phyloP scores from a whole-genome alignment of 2,329 filamentous ascomycete genomes.

The Fusarium sp. region DNA sequence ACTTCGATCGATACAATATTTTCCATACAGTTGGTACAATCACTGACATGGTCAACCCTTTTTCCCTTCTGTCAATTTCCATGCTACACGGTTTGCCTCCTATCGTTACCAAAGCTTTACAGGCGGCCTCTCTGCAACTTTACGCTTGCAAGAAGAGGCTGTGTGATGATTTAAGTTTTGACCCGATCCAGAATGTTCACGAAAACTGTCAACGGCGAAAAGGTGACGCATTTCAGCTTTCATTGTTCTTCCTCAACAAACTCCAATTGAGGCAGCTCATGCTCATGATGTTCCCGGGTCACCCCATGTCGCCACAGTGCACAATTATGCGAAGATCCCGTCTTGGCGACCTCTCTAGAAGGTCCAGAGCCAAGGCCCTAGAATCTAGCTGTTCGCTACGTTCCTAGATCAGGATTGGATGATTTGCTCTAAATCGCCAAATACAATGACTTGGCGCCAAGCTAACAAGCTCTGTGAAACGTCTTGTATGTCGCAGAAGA shows the following conservation, averaged over 20 bases:
- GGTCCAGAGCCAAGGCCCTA: slow-evolving; percentile 33
- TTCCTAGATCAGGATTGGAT: slow-evolving; percentile 2
- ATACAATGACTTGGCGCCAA: slow-evolving; percentile 35
- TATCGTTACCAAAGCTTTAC: neutral
- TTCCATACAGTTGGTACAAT: neutral
- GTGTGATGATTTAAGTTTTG: slow-evolving; percentile 23
- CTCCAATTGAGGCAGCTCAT: slow-evolving; percentile 13
- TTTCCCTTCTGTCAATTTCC: neutral
- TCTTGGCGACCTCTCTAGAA: slow-evolving; percentile 32
- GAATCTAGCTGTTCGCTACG: slow-evolving; percentile 7
- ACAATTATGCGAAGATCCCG: slow-evolving; percentile 12
- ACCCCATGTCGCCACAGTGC: slow-evolving; percentile 28
- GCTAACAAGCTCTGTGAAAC: slow-evolving; percentile 14
- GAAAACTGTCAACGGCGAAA: neutral
- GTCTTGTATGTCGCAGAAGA: slow-evolving; percentile 4
- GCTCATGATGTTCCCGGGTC: neutral
- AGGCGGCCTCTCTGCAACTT: slow-evolving; percentile 37
- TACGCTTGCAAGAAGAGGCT: slow-evolving; percentile 35
- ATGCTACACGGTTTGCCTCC: neutral
- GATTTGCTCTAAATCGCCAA: slow-evolving; percentile 16
- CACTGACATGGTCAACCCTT: neutral
- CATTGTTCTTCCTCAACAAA: slow-evolving; percentile 17
- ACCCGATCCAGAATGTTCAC: neutral
- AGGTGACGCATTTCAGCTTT: slow-evolving; percentile 19
- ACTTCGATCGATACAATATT: neutral